Percentiles rank a stretch among this genome's conserved stretches.
Conservation (phyloP, 2,329 filamentous ascomycete species). For the Penicillium sp. region DNA sequence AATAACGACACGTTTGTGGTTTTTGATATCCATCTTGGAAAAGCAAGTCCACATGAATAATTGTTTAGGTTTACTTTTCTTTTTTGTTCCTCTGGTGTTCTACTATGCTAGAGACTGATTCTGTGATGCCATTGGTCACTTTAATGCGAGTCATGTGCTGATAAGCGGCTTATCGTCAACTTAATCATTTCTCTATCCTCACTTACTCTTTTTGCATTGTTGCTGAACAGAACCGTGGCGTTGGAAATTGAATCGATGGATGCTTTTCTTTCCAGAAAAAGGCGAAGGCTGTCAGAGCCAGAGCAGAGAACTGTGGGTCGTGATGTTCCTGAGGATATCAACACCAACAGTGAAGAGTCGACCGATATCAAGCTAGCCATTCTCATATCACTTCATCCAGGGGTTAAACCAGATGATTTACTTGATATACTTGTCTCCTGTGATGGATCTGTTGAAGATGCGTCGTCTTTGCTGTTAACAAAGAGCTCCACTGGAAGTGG, state of each 20-base stretch:
- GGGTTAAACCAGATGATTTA: constrained; percentile 63
- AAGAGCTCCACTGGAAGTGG: constrained; percentile 10
- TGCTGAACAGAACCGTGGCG: neutral
- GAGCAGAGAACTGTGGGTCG: neutral
- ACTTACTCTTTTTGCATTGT: neutral
- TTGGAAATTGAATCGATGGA: constrained; percentile 33
- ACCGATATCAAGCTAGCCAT: constrained; percentile 90
- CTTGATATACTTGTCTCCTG: constrained; percentile 77
- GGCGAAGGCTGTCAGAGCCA: constrained; percentile 24
- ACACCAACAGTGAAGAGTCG: constrained; percentile 63
- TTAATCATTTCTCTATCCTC: neutral
- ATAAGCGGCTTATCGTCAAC: constrained; percentile 18
- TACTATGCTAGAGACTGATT: neutral
- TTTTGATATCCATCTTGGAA: too few species aligned
- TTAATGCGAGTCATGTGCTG: constrained; percentile 30
- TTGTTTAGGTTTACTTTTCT: too few species aligned
- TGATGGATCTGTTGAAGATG: constrained; percentile 71
- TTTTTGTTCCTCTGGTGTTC: too few species aligned
- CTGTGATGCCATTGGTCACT: constrained; percentile 33
- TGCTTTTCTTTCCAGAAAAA: constrained; percentile 41
- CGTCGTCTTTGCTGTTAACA: constrained; percentile 57
- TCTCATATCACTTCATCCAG: constrained; percentile 73
- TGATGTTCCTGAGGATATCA: neutral
- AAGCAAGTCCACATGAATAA: too few species aligned
- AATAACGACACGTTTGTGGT: neutral